Percentiles rank a stretch among this genome's conserved stretches.
Evolutionary conservation across 495 filamentous ascomycete genomes (phyloP).

Genomic region (Cercophora newfieldiana): DNA sequence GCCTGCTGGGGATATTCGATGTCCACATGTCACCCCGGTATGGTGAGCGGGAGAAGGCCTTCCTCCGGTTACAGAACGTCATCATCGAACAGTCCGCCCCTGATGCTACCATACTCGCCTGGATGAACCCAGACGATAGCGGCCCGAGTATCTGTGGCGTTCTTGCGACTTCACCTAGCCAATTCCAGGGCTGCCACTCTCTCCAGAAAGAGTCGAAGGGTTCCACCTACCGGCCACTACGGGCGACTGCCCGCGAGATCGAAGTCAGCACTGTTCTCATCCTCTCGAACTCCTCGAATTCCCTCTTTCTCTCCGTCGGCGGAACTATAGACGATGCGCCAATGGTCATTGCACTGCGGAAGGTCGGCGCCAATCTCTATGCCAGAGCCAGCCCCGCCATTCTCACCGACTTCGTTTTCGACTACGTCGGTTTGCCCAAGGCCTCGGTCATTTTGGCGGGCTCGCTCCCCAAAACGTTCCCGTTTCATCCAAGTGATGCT

Average conservation of each 20-base stretch:
- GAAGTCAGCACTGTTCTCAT: background rate
- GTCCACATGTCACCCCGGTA: conserved; percentile 38
- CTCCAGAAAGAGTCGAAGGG: background rate
- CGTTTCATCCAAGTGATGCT: too few relatives aligned
- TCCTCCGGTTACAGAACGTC: conserved; percentile 32
- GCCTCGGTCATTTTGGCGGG: too few relatives aligned
- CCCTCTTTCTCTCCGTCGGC: too few relatives aligned
- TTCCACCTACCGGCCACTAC: background rate
- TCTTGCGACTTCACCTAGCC: background rate
- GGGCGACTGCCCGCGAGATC: background rate
- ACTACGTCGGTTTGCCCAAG: too few relatives aligned
- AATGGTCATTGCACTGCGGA: too few relatives aligned
- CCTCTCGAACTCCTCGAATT: too few relatives aligned
- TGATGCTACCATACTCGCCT: background rate
- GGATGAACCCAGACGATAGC: background rate
- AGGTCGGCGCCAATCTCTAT: too few relatives aligned
- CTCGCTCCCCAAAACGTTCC: too few relatives aligned
- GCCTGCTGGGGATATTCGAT: conserved; percentile 37
- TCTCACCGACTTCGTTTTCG: too few relatives aligned
- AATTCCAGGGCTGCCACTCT: background rate
- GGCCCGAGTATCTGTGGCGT: background rate
- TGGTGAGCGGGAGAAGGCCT: conserved; percentile 37
- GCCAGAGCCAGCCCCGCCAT: too few relatives aligned
- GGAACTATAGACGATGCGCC: too few relatives aligned
- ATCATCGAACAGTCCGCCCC: conserved; percentile 7